Evolutionary conservation across 441 rosid species (phyloP).

Genomic region (Populus hybrid): DNA sequence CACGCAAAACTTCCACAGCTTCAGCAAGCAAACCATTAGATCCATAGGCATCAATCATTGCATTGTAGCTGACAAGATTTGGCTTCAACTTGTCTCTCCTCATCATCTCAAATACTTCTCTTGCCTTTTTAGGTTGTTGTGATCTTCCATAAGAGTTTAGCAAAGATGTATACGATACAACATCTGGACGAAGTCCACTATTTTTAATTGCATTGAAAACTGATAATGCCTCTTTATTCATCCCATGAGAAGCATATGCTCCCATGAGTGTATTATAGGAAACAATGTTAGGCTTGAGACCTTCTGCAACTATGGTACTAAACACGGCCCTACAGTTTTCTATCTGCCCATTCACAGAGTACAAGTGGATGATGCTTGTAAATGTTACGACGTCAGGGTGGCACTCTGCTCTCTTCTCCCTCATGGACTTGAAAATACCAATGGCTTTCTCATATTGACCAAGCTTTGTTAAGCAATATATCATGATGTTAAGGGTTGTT

Average conservation of each 20-base stretch:
- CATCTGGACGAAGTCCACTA: conserved; percentile 62
- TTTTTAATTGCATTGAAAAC: conserved; percentile 64
- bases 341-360: conserved; percentile 68
- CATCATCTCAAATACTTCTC: conserved; percentile 69
- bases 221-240: conserved; percentile 71
- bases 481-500: conserved; percentile 76
- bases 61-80: conserved; percentile 72
- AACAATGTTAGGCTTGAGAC: conserved; percentile 72
- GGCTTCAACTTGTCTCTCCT: conserved; percentile 64
- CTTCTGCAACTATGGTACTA: conserved; percentile 77
- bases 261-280: conserved; percentile 75
- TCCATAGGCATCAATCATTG: conserved; percentile 88
- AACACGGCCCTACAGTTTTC: conserved; percentile 73
- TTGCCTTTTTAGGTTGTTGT: conserved; percentile 66
- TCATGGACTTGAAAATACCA: conserved; percentile 73
- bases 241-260: conserved; percentile 83
- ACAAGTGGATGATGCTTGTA: conserved; percentile 71
- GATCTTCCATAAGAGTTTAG: conserved; percentile 93
- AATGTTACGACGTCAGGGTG: conserved; percentile 74
- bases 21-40: conserved; percentile 72
- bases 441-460: conserved; percentile 67
- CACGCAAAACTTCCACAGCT: conserved; percentile 68
- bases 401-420: conserved; percentile 65
- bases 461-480: conserved; percentile 71
- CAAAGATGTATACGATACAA: conserved; percentile 75